A percentile compares a stretch with the other conserved stretches of the same genome.
phyloP scores from a whole-genome alignment of 306 rosid genomes.

The Hippophae gyantsensis region DNA sequence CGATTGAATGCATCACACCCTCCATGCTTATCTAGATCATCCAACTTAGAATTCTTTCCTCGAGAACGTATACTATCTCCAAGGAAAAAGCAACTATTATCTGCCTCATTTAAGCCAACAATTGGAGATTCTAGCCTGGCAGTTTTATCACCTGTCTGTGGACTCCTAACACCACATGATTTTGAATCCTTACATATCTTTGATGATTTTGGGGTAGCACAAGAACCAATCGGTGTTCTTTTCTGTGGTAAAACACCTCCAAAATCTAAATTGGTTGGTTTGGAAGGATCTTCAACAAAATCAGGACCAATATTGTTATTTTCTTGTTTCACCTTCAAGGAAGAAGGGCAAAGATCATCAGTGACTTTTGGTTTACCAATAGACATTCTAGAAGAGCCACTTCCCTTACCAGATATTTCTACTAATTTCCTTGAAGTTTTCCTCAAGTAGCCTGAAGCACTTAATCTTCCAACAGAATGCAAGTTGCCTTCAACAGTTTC shows the following conservation, averaged over 20 bases:
- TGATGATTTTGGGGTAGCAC: conserved; percentile 33
- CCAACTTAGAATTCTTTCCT: conserved; percentile 1
- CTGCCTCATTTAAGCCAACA: conserved; percentile 26
- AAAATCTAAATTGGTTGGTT: conserved; percentile 19
- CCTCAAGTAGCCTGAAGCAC: conserved; percentile 28
- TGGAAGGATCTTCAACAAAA: conserved; percentile 25
- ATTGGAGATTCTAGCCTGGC: conserved; percentile 17
- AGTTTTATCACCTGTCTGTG: conserved; percentile 21
- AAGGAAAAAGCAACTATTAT: conserved; percentile 16
- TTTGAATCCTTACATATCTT: conserved; percentile 24
- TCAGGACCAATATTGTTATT: conserved; percentile 25
- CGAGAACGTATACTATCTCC: conserved; percentile 9
- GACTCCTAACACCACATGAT: conserved; percentile 24
- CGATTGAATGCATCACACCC: conserved; percentile 11
- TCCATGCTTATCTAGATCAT: conserved; percentile 18
- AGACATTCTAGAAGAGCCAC: conserved; percentile 21
- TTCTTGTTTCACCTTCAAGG: conserved; percentile 21
- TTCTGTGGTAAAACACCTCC: conserved; percentile 41
- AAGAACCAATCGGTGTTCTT: conserved; percentile 28
- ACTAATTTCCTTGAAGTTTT: conserved; percentile 33
- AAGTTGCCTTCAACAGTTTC: conserved; percentile 30
- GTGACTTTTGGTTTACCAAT: conserved; percentile 20
- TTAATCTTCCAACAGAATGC: conserved; percentile 27
- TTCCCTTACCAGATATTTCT: conserved; percentile 28
- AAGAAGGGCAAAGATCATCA: conserved; percentile 23